phyloP scores from a whole-genome alignment of 306 rosid species.

The Nissolia schottii region DNA sequence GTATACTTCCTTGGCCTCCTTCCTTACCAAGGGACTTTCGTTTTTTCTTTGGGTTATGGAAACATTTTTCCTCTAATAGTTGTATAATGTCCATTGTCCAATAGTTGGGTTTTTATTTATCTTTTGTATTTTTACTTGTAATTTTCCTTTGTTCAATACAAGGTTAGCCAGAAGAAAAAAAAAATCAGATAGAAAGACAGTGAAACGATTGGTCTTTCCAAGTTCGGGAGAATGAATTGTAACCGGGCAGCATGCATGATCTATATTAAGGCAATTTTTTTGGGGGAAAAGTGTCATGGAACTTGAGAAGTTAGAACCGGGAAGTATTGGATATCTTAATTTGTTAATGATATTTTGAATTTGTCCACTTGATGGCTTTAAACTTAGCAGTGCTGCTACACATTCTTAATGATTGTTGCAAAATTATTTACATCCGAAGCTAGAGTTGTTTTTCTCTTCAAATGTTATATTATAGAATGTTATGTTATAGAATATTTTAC shows the following conservation, averaged over 20 bases:
- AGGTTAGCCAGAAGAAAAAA: conserved; percentile 14
- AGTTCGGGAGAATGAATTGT: background rate
- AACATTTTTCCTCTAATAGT: conserved; percentile 3
- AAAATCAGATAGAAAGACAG: background rate
- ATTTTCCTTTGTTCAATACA: conserved; percentile 20
- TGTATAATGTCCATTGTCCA: conserved; percentile 13
- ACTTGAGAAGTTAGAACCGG: background rate
- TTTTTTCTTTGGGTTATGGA: no score
- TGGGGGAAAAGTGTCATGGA: background rate
- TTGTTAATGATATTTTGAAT: background rate
- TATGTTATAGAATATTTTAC: no score
- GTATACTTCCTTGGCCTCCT: conserved; percentile 16
- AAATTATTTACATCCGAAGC: background rate
- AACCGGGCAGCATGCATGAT: background rate
- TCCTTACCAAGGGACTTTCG: no score
- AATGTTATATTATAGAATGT: no score
- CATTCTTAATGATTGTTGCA: background rate
- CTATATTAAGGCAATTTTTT: background rate
- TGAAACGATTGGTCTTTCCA: background rate
- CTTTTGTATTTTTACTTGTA: background rate
- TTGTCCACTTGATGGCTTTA: background rate
- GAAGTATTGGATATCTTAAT: background rate
- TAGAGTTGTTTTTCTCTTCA: no score
- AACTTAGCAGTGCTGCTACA: background rate
- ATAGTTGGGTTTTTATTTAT: background rate